A percentile compares a stretch with the other conserved stretches of the same genome.
These are phyloP conservation scores for Daedaleopsis nitida DNA, from an alignment of 768 basidiomycete genomes.

Conservation along the genomic window DNA sequence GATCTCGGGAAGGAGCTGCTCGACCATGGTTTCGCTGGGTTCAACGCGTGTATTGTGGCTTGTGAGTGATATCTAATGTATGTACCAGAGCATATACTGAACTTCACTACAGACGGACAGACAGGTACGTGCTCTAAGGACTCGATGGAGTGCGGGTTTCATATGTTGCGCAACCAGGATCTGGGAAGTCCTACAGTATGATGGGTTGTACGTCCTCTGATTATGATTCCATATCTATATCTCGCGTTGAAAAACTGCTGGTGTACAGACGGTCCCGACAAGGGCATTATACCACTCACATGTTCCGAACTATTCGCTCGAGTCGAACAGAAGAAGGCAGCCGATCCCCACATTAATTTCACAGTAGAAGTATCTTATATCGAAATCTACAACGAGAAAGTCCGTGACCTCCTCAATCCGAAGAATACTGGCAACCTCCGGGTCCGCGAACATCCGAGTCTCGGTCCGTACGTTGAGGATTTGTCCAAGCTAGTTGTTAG, in stretches of 20 bases:
- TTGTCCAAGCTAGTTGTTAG: conserved; percentile 90
- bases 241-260: neutral
- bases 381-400: conserved; percentile 98
- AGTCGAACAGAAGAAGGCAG: conserved; percentile 62
- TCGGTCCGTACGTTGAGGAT: conserved; percentile 99
- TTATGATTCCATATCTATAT: neutral
- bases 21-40: conserved; percentile 94
- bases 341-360: conserved; percentile 73
- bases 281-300: conserved; percentile 96
- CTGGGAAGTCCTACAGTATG: conserved; percentile 95
- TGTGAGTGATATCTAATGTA: conserved; percentile 62
- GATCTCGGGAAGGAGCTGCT: conserved; percentile 93
- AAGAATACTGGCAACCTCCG: conserved; percentile 95
- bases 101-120: conserved; percentile 60
- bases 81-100: conserved; percentile 11
- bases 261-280: conserved; percentile 81
- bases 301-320: conserved; percentile 91
- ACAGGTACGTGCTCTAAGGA: conserved; percentile 61
- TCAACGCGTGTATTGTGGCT: conserved; percentile 98
- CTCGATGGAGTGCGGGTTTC: neutral
- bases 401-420: conserved; percentile 95
- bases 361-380: conserved; percentile 99
- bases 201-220: conserved; percentile 78
- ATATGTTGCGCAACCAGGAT: conserved; percentile 49
- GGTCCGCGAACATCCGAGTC: conserved; percentile 94